Conservation (phyloP, 768 basidiomycete species). For the Podaxis sp. region DNA sequence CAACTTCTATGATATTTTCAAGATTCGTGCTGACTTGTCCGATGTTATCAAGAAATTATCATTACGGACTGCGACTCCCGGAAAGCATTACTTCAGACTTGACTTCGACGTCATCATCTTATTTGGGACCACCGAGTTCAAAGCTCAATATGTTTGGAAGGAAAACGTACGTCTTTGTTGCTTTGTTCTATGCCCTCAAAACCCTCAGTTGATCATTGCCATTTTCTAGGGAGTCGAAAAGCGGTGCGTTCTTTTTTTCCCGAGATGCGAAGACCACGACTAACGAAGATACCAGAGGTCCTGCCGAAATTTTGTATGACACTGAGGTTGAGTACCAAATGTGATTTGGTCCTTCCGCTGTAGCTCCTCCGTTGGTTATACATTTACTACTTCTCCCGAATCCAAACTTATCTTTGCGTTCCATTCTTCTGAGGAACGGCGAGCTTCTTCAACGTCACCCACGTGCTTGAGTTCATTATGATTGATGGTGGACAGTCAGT, state of each 20-base stretch:
- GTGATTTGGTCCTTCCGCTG: background rate
- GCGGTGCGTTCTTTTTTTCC: constrained; percentile 6
- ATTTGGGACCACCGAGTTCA: constrained; percentile 20
- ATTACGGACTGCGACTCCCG: too few species aligned
- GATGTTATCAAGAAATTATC: constrained; percentile 8
- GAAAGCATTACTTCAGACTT: constrained; percentile 18
- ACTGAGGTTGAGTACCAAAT: background rate
- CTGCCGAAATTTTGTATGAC: background rate
- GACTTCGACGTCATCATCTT: constrained; percentile 20
- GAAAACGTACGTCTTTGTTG: constrained; percentile 13
- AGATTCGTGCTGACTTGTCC: constrained; percentile 9
- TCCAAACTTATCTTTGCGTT: too few species aligned
- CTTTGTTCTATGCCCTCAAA: background rate
- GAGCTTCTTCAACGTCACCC: too few species aligned
- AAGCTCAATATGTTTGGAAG: constrained; percentile 19
- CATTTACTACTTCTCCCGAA: too few species aligned
- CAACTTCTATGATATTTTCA: constrained; percentile 17
- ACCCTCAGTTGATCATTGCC: background rate
- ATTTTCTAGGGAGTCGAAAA: constrained; percentile 16
- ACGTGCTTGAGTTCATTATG: too few species aligned
- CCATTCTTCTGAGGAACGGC: too few species aligned
- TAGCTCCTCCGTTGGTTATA: too few species aligned
- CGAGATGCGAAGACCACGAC: background rate
- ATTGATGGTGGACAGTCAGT: too few species aligned
- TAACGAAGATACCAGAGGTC: background rate